Base-by-base conservation (phyloP, 2,329 filamentous ascomycete species). In the Emergomyces orientalis region DNA sequence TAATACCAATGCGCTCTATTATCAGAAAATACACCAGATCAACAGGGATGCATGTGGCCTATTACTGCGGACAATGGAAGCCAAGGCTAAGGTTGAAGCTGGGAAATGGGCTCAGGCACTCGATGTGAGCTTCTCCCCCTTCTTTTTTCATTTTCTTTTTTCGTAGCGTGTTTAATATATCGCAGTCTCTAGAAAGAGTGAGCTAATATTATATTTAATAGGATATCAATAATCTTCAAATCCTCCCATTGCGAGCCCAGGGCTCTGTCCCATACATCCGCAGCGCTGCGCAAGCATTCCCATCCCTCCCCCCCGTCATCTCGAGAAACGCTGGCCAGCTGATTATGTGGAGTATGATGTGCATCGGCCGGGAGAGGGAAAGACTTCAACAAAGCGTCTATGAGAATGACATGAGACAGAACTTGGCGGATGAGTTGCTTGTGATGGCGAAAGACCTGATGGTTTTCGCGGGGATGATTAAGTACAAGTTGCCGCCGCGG, bases 271-370 rank as follows among this genome's bases (percentile, higher is more conserved):
- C 86, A 69, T 83, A 82, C 58, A 93, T 99, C 76, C 90, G 94
- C 66, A 83, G 83, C 67, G 87, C 87, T 65, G 91, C 93, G 0
- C 86, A 90, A 69, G 88, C 87, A 65, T 97, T 99, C 77, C 84
- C 90, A 19, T 81, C 83, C 1, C 83, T 96, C 49, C 85, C 91
- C 3, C 86, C 90, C 68, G 85, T 91, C 8, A 89, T 99, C 49
- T 88, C 92, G 2, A 87, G 90, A 73, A 96, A 94, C 71, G 87
- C 97, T 69, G 93, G 93, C 22, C 91, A 93, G 75, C 81, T 97
- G 65, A 83, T 99, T 66, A 88, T 96, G 79, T 97, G 94, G 94
- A 91, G 91, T 59, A 90, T 99, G 68, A 84, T 88, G 51, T 91
- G 89, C 77, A 95, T 92, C 76, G 87, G 88, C 59, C 84, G 86